Evolutionary conservation across 768 basidiomycete genomes (phyloP).

Genomic region (Tricholoma sp.): DNA sequence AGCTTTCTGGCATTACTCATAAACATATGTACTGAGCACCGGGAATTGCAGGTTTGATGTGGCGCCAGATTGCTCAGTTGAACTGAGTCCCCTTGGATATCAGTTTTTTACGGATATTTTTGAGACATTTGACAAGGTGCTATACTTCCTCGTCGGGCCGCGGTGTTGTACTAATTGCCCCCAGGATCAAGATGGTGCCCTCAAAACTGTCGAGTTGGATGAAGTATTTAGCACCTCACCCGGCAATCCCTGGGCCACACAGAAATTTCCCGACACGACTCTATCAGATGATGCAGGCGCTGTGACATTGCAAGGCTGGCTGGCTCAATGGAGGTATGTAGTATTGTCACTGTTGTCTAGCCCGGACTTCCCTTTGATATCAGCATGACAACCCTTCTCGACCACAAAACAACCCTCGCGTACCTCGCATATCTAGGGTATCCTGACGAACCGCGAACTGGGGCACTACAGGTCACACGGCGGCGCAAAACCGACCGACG

Average conservation of each 20-base stretch:
- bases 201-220: constrained; percentile 77
- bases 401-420: constrained; percentile 84
- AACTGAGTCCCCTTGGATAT: constrained; percentile 90
- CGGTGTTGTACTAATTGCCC: neutral
- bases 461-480: constrained; percentile 79
- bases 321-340: constrained; percentile 94
- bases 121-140: constrained; percentile 88
- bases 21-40: constrained; percentile 4
- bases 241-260: constrained; percentile 93
- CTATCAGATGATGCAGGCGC: constrained; percentile 82
- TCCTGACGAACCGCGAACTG: constrained; percentile 71
- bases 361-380: neutral
- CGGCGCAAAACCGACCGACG: constrained; percentile 81
- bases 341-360: neutral
- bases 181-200: constrained; percentile 92
- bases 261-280: constrained; percentile 88
- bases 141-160: neutral
- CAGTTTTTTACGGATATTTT: constrained; percentile 98
- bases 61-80: constrained; percentile 89
- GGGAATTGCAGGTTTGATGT: constrained; percentile 75
- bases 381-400: constrained; percentile 97
- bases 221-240: constrained; percentile 92
- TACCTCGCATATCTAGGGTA: constrained; percentile 97
- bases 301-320: constrained; percentile 95
- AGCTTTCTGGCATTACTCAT: neutral